Conservation (phyloP, 169 alveolate genomes). For the Plasmodium relictum region DNA sequence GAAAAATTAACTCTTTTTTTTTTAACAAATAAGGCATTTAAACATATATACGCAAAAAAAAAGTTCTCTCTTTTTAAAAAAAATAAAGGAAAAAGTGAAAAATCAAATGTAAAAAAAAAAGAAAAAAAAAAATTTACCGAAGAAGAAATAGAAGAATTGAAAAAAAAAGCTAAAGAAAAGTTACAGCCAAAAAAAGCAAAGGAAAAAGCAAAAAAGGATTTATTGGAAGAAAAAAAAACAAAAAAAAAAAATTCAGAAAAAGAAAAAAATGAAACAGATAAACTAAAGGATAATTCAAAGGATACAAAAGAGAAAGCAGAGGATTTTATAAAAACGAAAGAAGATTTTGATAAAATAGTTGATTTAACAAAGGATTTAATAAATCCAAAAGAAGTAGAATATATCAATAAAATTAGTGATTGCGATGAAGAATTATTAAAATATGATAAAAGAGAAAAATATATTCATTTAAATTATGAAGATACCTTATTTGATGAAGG, state of each 20-base stretch:
- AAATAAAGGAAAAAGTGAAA: constrained; percentile 38
- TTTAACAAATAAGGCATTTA: not conserved
- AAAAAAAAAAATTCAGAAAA: not conserved
- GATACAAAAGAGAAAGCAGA: not conserved
- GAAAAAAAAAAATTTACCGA: constrained; percentile 48
- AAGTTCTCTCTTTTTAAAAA: constrained; percentile 47
- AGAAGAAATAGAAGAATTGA: constrained; percentile 71
- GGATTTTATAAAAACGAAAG: constrained; percentile 36
- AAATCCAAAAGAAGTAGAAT: constrained; percentile 61
- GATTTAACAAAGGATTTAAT: constrained; percentile 43
- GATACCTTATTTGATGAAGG: constrained; percentile 73
- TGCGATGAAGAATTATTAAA: constrained; percentile 55
- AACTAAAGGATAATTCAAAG: not conserved
- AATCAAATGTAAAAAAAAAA: constrained; percentile 28
- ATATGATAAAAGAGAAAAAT: constrained; percentile 67
- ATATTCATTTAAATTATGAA: constrained; percentile 50
- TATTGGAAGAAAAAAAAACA: constrained; percentile 11
- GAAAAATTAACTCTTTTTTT: not conserved
- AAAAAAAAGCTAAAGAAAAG: constrained; percentile 65
- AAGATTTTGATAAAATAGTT: constrained; percentile 57
- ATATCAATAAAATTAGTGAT: constrained; percentile 41
- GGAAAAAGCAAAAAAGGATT: constrained; percentile 15
- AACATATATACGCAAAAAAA: not conserved
- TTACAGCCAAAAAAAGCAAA: constrained; percentile 43
- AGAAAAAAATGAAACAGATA: not conserved